Base-by-base conservation (phyloP, 2,329 filamentous ascomycete species). In the Claviceps humidiphila region DNA sequence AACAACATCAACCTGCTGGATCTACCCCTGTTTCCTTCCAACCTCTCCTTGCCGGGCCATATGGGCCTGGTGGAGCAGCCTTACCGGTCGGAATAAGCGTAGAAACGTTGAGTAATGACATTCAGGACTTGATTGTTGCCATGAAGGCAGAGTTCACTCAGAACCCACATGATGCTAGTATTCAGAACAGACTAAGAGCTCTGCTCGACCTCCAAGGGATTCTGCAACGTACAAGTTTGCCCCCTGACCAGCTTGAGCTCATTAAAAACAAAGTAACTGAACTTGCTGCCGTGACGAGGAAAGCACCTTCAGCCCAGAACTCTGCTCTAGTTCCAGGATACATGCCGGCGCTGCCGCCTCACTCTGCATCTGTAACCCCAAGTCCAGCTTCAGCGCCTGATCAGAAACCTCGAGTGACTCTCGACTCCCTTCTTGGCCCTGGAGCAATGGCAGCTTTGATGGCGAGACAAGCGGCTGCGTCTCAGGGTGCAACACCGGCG, bases 221-320 rank as follows among this genome's bases (percentile, higher is more conserved):
- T 59, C 74, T 96, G 64, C 82, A 87, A 66, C 84, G 77, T 60
- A 85, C 89, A 68, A 82, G 84, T 64, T 75, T 95, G 65, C 84
- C 84, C 54, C 81, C 82, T 61, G 84, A 90, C 63, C 87, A 95
- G 71, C 77, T 95, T 65, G 82, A 86, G 69, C 80, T 86, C 66
- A 86, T 95, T 69, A 87, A 85, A 69, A 83, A 85, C 66, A 88
- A 93, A 77, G 83, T 96, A 68, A 82, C 85, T 67, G 81, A 83
- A 68, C 78, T 95, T 67, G 79, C 67, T 68, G 64, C 81, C 74
- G 70, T 78, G 79, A 77, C 76, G 63, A 73, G 81, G 67, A 76
- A 74, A 67, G 74, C 74, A 50, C 60, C 67, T 57, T 65, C 68
- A 62, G 66, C 68, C 63, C 71, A 69, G 61, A 65, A 64, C 56